Conservation (phyloP, 345 rosid species). For the Arabidopsis thaliana region TAIR10.1 NC_003076.8:17719001-17719500, state of each 20-base stretch:
- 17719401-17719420: slow-evolving; percentile 96
- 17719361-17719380: slow-evolving; percentile 90
- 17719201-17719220: slow-evolving; percentile 59
- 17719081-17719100: slow-evolving; percentile 99
- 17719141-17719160: slow-evolving; percentile 96
- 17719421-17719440: slow-evolving; percentile 93
- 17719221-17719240: slow-evolving; percentile 93
- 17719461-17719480: slow-evolving; percentile 83
- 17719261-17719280: slow-evolving; percentile 94
- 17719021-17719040: slow-evolving; percentile 80
- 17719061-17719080: slow-evolving; percentile 90
- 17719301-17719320: slow-evolving; percentile 93
- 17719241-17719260: slow-evolving; percentile 98
- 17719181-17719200: slow-evolving; percentile 92
- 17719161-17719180: slow-evolving; percentile 92
- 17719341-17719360: slow-evolving; percentile 95
- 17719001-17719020: slow-evolving; percentile 89
- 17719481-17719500: slow-evolving; percentile 96
- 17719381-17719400: slow-evolving; percentile 96
- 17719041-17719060: slow-evolving; percentile 91
- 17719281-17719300: slow-evolving; percentile 89
- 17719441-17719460: slow-evolving; percentile 92
- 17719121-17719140: slow-evolving; percentile 96
- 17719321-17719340: slow-evolving; percentile 82
- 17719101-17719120: slow-evolving; percentile 94